A percentile compares a stretch with the other conserved stretches of the same genome.
Evolutionary conservation across 345 rosid genomes (phyloP).

Genomic region (Syzygium oleosum): DNA sequence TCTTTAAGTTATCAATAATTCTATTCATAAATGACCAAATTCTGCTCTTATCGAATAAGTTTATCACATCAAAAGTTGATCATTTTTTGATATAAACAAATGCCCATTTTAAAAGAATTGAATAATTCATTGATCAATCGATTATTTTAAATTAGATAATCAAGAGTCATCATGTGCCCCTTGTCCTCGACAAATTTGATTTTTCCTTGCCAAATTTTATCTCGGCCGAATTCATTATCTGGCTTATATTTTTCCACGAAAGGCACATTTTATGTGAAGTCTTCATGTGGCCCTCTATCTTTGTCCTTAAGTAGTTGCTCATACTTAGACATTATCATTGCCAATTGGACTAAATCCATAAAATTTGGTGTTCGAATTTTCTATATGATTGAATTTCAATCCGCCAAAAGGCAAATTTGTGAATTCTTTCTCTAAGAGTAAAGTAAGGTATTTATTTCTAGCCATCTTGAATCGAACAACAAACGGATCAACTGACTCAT

Average conservation of each 20-base stretch:
- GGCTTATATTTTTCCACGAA: background rate
- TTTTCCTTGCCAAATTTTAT: no score
- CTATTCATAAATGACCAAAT: no score
- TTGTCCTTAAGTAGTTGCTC: background rate
- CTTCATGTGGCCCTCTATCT: background rate
- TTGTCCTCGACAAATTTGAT: no score
- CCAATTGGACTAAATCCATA: background rate
- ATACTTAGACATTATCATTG: background rate
- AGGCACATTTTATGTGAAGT: background rate
- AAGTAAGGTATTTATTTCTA: background rate
- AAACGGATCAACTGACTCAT: background rate
- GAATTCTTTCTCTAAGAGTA: background rate
- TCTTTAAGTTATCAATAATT: accelerated
- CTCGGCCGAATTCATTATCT: background rate
- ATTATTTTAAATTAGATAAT: background rate
- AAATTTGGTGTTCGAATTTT: background rate
- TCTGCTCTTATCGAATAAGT: background rate
- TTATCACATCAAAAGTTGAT: background rate
- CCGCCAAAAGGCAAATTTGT: background rate
- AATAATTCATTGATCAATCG: background rate
- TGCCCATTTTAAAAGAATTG: background rate
- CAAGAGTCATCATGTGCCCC: background rate
- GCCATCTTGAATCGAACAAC: background rate
- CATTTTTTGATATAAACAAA: no score
- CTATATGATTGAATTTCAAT: background rate